Conservation (phyloP, 768 basidiomycete genomes). For the Chalciporus chontae region DNA sequence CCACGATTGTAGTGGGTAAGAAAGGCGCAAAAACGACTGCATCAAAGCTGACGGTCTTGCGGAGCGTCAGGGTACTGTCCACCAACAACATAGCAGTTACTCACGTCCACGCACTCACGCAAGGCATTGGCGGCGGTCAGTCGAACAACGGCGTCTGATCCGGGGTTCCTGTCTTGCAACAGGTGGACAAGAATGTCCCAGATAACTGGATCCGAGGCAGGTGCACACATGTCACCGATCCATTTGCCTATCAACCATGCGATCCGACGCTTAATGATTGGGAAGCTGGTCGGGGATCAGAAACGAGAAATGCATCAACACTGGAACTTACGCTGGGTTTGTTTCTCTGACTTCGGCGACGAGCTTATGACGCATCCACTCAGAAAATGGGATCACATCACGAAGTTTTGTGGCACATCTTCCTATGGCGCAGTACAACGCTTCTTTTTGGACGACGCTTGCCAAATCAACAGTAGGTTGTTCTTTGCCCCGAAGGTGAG, state of each 20-base stretch:
- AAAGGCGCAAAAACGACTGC: constrained; percentile 63
- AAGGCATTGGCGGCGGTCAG: constrained; percentile 80
- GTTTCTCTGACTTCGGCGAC: constrained; percentile 54
- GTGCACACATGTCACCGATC: constrained; percentile 64
- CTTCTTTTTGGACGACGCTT: constrained; percentile 75
- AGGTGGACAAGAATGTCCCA: constrained; percentile 85
- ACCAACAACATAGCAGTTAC: constrained; percentile 27
- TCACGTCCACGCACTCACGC: constrained; percentile 80
- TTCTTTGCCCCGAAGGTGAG: constrained; percentile 22
- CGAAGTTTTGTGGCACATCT: constrained; percentile 67
- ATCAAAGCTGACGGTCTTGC: constrained; percentile 64
- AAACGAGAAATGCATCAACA: constrained; percentile 1
- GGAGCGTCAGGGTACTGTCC: constrained; percentile 6
- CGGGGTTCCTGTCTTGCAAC: constrained; percentile 60
- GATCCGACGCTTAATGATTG: constrained; percentile 90
- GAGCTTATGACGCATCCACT: constrained; percentile 65
- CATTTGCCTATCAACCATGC: constrained; percentile 94
- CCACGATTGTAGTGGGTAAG: constrained; percentile 55
- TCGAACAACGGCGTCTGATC: constrained; percentile 82
- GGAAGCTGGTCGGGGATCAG: constrained; percentile 51
- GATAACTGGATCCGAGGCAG: constrained; percentile 56
- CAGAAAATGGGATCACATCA: constrained; percentile 60
- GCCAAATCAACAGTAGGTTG: constrained; percentile 52
- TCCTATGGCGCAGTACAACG: constrained; percentile 86
- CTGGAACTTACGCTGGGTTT: constrained; percentile 50